Evolutionary conservation across 352 stramenopile species (phyloP), one percentile per base, ranked within the genome.

Genomic region (Blastocystis sp.): DNA sequence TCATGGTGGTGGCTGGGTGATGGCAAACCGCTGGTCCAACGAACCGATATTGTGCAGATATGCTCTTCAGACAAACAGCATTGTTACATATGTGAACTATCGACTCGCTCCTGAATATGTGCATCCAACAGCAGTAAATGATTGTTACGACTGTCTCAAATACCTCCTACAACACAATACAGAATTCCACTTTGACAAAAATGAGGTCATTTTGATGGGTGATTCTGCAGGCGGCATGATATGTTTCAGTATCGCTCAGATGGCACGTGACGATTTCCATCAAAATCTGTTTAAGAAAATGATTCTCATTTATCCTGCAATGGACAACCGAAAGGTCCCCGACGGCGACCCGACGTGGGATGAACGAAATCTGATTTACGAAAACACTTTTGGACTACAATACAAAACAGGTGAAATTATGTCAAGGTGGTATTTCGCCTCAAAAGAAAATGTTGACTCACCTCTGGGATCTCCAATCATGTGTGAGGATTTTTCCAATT

Each of bases 91-190:
- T 23, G 34, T 84, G 26, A 61, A 84, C 56, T 84, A 84, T n/a
- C 73, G 73, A 1, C 73, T 84, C 20, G 54, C 73, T 43, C 73
- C 73, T 15, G 73, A 84, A 55, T 84, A 66, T 34, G 41, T 20
- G 23, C 73, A 84, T n/a, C 73, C 73, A 34, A 84, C 73, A 15
- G 73, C 73, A 7, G 53, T 41, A 3, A 37, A 84, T 45, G 73
- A 84, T 26, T 84, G 73, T 37, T 84, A 84, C 20, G 73, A 84
- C 45, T 84, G 73, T 84, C 50, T 84, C 8, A 66, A 54, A 29
- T 84, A 50, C 56, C 29, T 84, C 9, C 23, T 64, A 1, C 29
- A 84, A 43, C 73, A 84, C 47, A 39, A 41, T 7, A 37, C 59
- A 53, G 47, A 64, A 34, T 84, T 68, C 56, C 73, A 84, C 39